Conservation (phyloP, 1,284 basidiomycete species). For the Porogramme epimiltina region DNA sequence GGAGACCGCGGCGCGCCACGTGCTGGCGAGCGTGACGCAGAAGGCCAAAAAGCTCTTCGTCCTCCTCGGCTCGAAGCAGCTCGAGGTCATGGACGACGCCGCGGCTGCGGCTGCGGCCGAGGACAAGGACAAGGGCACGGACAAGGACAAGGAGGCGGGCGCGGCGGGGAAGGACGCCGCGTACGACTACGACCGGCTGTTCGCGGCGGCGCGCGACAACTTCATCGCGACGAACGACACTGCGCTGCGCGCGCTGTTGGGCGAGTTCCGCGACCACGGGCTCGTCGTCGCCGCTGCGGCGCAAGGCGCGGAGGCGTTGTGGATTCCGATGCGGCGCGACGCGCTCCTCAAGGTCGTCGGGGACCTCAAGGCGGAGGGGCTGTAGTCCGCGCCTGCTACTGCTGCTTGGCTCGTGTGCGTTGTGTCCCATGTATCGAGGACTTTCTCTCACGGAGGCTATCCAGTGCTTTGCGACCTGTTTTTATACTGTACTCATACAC, state of each 20-base stretch:
- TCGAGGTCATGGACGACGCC: slow-evolving; percentile 48
- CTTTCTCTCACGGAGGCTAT: no score
- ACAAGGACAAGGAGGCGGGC: slow-evolving; percentile 22
- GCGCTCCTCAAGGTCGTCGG: slow-evolving; percentile 43
- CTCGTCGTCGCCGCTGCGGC: slow-evolving; percentile 62
- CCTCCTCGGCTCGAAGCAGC: slow-evolving; percentile 66
- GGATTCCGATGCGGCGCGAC: slow-evolving; percentile 83
- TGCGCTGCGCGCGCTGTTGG: slow-evolving; percentile 76
- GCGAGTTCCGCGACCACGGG: slow-evolving; percentile 89
- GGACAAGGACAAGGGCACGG: slow-evolving; percentile 14
- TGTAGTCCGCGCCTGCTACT: background rate
- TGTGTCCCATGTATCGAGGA: no score
- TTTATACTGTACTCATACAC: no score
- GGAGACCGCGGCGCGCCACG: slow-evolving; percentile 82
- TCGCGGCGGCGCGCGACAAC: slow-evolving; percentile 68
- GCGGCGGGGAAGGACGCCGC: slow-evolving; percentile 49
- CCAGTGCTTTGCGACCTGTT: no score
- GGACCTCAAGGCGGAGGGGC: slow-evolving; percentile 27
- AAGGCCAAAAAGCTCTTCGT: slow-evolving; percentile 83
- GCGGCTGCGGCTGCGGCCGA: slow-evolving; percentile 7
- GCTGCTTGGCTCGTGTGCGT: no score
- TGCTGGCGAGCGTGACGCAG: slow-evolving; percentile 83
- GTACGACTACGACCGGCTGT: slow-evolving; percentile 65
- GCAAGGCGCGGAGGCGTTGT: slow-evolving; percentile 57
- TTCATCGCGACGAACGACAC: slow-evolving; percentile 90